phyloP scores from a whole-genome alignment of 2,329 filamentous ascomycete genomes.

The Fusarium secorum region DNA sequence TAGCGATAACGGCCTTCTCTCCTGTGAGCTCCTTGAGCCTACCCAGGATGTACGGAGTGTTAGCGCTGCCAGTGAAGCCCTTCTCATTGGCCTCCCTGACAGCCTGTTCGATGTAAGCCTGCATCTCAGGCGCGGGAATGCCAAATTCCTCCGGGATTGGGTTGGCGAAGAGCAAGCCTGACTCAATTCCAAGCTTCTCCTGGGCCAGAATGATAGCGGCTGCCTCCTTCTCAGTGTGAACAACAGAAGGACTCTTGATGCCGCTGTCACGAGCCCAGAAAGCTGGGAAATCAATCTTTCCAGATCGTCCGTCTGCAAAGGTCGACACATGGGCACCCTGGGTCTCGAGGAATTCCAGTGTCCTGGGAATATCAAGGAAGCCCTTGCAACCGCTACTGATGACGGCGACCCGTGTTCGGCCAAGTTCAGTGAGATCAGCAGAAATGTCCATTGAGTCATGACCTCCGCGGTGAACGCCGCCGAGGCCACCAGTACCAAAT shows the following conservation, averaged over 20 bases:
- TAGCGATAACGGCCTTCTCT: slow-evolving; percentile 75
- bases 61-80: slow-evolving; percentile 75
- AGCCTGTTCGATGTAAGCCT: slow-evolving; percentile 72
- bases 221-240: slow-evolving; percentile 80
- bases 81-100: slow-evolving; percentile 69
- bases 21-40: slow-evolving; percentile 82
- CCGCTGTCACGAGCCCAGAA: slow-evolving; percentile 94
- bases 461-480: slow-evolving; percentile 90
- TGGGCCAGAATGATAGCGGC: slow-evolving; percentile 89
- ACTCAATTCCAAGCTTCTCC: slow-evolving; percentile 73
- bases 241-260: slow-evolving; percentile 76
- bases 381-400: slow-evolving; percentile 93
- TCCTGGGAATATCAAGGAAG: slow-evolving; percentile 90
- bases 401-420: slow-evolving; percentile 86
- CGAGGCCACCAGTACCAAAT: slow-evolving; percentile 93
- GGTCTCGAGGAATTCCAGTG: slow-evolving; percentile 78
- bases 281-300: slow-evolving; percentile 83
- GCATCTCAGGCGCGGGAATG: slow-evolving; percentile 76
- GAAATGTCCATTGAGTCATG: slow-evolving; percentile 92
- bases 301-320: slow-evolving; percentile 81
- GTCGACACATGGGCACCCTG: slow-evolving; percentile 85
- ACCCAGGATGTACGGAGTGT: slow-evolving; percentile 83
- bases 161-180: slow-evolving; percentile 88
- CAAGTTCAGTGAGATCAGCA: slow-evolving; percentile 92
- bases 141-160: slow-evolving; percentile 77